phyloP scores from a whole-genome alignment of 2,329 filamentous ascomycete species.

The Ophiostoma sp. region DNA sequence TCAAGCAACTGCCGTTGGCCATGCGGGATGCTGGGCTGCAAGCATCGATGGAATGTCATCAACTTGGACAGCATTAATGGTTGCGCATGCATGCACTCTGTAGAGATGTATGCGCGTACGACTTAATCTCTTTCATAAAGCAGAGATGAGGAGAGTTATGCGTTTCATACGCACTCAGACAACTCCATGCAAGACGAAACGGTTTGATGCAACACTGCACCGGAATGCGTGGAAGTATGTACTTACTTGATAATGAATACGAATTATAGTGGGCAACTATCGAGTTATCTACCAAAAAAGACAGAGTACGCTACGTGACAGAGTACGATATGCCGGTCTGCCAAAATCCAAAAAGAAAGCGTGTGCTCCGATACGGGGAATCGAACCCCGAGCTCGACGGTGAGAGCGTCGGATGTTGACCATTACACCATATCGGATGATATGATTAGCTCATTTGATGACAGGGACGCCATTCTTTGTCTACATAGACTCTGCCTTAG shows the following conservation, averaged over 20 bases:
- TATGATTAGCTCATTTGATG: neutral
- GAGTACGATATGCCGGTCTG: neutral
- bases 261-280: neutral
- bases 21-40: neutral
- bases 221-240: neutral
- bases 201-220: neutral
- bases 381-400: conserved; percentile 28
- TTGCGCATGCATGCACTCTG: too few species aligned
- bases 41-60: neutral
- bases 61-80: neutral
- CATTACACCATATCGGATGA: conserved; percentile 28
- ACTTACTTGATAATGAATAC: neutral
- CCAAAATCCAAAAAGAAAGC: conserved; percentile 14
- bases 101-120: neutral
- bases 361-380: conserved; percentile 27
- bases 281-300: neutral
- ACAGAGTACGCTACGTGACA: neutral
- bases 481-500: neutral
- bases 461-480: neutral
- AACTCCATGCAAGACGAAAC: neutral
- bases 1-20: neutral
- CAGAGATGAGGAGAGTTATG: neutral
- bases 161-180: neutral
- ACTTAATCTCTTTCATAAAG: neutral
- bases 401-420: conserved; percentile 28